Base-by-base conservation (phyloP, 1,284 basidiomycete genomes). In the Agroathelia rolfsii region DNA sequence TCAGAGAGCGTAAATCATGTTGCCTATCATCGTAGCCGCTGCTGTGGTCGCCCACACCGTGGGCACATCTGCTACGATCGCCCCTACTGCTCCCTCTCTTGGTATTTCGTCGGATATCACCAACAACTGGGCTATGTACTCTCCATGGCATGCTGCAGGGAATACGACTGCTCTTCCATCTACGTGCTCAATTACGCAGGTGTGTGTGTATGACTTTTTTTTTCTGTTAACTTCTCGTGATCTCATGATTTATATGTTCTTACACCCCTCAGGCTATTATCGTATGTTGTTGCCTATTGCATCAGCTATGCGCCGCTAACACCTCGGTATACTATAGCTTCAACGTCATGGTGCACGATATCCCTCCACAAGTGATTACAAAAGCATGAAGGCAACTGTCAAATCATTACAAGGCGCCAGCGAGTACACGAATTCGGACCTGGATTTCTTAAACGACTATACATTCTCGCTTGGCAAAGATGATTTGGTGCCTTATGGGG, bases 271-370 rank as follows among this genome's bases (percentile, higher is more conserved):
- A 20, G 15, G 6, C 19, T 10, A n/a, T 25, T 6, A 25, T 32
- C 23, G 19, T 39, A 12, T 40, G 31, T 18, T 32, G 28, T 45
- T 34, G 30, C 23, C 18, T 29, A 33, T 37, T 17, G 31, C 32
- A n/a, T 34, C 28, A 15, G 30, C 28, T 13, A n/a, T 17, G 9
- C 32, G 25, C 14, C 16, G 21, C 16, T 24, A 22, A 18, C 12
- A 34, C 10, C 43, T 38, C 36, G 40, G 9, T 15, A 16, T 26
- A 15, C 25, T 17, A 16, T 40, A 89, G 86, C 56, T 93, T n/a
- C 80, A 92, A 56, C 64, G 88, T 7, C 89, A 93, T 46, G 84
- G 85, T 1, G 76, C 83, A 1, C 69, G 89, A 19, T 89, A 69
- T 43, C 89, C 88, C 0, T 88, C 86, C 0, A 45, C 52, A 0